Conservation (phyloP, 225 moss, liverwort and hornwort species). For the Marchantia paleacea region DNA sequence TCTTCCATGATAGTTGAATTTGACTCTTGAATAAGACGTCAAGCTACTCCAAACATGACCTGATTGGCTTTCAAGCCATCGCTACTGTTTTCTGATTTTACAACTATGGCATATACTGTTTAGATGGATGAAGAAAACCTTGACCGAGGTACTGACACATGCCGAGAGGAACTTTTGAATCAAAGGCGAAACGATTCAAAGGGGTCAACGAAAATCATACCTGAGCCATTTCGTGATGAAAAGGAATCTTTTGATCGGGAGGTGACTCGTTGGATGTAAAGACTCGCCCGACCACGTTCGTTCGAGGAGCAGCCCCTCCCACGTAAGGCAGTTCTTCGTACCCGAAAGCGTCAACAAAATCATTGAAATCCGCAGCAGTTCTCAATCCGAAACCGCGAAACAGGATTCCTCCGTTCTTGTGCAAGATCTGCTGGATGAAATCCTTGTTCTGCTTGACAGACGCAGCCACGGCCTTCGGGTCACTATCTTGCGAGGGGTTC, state of each 20-base stretch:
- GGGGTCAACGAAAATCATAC: constrained; percentile 12
- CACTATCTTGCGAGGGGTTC: constrained; percentile 25
- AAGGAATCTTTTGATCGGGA: constrained; percentile 92
- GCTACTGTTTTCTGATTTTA: too few relatives aligned
- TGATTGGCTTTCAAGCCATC: too few relatives aligned
- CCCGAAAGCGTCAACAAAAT: constrained; percentile 75
- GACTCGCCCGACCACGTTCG: constrained; percentile 86
- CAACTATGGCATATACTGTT: too few relatives aligned
- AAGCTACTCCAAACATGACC: too few relatives aligned
- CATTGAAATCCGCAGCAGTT: constrained; percentile 76
- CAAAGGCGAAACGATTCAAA: not conserved
- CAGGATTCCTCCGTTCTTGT: constrained; percentile 65
- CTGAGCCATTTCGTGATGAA: constrained; percentile 99
- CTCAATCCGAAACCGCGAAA: constrained; percentile 75
- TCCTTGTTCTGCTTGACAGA: constrained; percentile 58
- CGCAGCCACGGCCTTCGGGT: constrained; percentile 44
- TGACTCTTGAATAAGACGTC: too few relatives aligned
- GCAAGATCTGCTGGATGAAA: constrained; percentile 61
- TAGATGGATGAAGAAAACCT: too few relatives aligned
- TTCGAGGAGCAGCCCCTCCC: constrained; percentile 94
- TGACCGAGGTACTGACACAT: too few relatives aligned
- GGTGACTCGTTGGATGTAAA: constrained; percentile 98
- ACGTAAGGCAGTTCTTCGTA: constrained; percentile 87
- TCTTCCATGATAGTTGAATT: too few relatives aligned
- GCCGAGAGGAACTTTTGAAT: too few relatives aligned